Evolutionary conservation across 2,329 filamentous ascomycete species (phyloP), one percentile per base, ranked within the genome.

Genomic region (Aspergillus intermedius): DNA sequence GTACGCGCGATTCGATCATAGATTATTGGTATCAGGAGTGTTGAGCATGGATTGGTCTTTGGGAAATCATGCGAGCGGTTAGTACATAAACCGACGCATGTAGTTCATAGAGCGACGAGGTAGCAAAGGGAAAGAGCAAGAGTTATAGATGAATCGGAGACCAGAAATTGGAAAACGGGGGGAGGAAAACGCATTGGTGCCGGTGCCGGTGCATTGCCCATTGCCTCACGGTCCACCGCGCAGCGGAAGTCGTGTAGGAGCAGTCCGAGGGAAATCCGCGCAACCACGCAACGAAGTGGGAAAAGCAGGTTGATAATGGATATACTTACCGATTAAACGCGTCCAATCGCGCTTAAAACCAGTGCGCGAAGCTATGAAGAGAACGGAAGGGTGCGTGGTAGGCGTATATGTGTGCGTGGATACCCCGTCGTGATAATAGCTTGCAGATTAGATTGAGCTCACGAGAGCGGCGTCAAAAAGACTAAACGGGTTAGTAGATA

Each of bases 1-100:
- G 49, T 45, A 56, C 57, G 59, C 57, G 57, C 54, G 54, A 57
- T 54, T 59, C 56, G 57, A 60, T 56, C 56, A 57, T 59, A 58
- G 17, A 40, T 40, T 56, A 57, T 59, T 58, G 17, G 5, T 40
- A 13, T 42, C 46, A 37, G 15, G 17, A 10, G n/a, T n/a, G 44
- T 45, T 40, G 15, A 21, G 44, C 28, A 45, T 46, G 46, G 21
- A 50, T 46, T 49, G 54, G 48, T 54, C 22, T 49, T 19, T 34
- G 35, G 45, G 40, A 35, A 22, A 23, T 17, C 12, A n/a, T 34
- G 23, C 37, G 37, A 40, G 19, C 5, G 17, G 37, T 19, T 40
- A 40, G 37, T 19, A 40, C 19, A 19, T 9, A 19, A 21, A 40
- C 15, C 37, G 17, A 21, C 7, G 19, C 17, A 40, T 12, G 19